Evolutionary conservation across 495 filamentous ascomycete genomes (phyloP), one percentile per base, ranked within the genome.

Genomic region (Physcia stellaris): DNA sequence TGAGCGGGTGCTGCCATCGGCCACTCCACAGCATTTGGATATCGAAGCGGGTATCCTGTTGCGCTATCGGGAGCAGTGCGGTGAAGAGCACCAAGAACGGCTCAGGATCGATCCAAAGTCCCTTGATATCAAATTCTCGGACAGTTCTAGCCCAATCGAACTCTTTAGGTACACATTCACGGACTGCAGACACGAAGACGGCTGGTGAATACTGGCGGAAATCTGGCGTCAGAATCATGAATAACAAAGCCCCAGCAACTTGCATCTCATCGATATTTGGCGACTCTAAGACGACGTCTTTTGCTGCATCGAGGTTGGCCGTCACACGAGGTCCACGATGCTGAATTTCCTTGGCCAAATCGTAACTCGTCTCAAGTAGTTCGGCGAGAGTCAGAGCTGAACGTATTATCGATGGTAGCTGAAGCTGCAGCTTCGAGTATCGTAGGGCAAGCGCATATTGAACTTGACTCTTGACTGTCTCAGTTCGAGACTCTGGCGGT

Each of bases 1-100:
- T 83, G 32, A 86, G 73, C 15, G 76, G 71, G 37, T 92, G 68
- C 33, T 82, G 72, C 90, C 92, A 96, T 32, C 76, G 68, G 24
- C 86, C 88, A 41, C 86, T 85, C 90, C 88, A 96, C 18, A 99
- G 68, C 26, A 67, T 71, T 55, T 93, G 80, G 32, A 94, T 73
- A 56, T 93, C 77, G 51, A 80, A 67, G 38, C 53, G 67, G 20
- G 59, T 49, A 28, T 77, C 69, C 18, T 79, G 73, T 32, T 59
- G 63, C 26, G 82, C 81, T 38, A 82, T 62, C 1, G 75, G 75
- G 21, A 82, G 60, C 19, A 99, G 63, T 13, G 79, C 80, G 37
- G 78, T 65, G 56, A 85, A 88, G 10, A 99, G 57, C 21, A 71
- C 72, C 24, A 86, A 59, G 42, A 99, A 92, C 43, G 94, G 90